These are phyloP conservation scores for Raphanus raphanistrum DNA, from an alignment of 345 rosid species.

Conservation along the genomic window DNA sequence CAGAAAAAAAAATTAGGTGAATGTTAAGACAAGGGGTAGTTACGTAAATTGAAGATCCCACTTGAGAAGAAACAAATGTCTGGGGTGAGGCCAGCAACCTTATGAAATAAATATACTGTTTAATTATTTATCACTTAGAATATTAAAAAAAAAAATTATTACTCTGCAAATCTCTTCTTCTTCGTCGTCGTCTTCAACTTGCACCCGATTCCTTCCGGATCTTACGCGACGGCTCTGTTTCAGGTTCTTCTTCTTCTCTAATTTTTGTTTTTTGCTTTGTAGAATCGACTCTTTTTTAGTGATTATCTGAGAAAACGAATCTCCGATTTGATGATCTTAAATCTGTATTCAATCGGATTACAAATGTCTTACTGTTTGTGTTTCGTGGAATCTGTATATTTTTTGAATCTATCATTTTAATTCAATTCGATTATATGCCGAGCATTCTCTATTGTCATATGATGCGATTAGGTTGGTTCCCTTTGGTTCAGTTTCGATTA, in stretches of 20 bases:
- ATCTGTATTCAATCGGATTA: background rate
- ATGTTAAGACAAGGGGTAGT: background rate
- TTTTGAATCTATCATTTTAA: background rate
- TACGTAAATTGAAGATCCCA: conserved; percentile 9
- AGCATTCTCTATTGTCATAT: background rate
- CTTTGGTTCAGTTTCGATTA: background rate
- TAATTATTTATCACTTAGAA: too few relatives aligned
- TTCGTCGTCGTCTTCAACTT: conserved; percentile 5
- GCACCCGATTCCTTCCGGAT: conserved; percentile 31
- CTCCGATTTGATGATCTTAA: conserved; percentile 26
- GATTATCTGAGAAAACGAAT: background rate
- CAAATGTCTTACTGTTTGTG: background rate
- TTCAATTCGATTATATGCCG: conserved; percentile 1
- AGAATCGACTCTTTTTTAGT: background rate
- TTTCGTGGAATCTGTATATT: background rate
- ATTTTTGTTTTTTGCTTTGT: background rate
- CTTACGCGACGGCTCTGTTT: conserved; percentile 24
- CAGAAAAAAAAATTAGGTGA: background rate
- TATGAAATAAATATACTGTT: background rate
- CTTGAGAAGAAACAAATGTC: conserved; percentile 17
- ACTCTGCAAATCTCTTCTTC: conserved; percentile 8
- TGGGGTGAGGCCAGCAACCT: conserved; percentile 7
- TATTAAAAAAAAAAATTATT: background rate
- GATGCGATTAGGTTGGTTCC: background rate
- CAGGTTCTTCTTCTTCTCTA: conserved; percentile 11